A percentile compares a stretch with the other conserved stretches of the same genome.
These are phyloP conservation scores for Termitomyces bulborhizus DNA, from an alignment of 768 basidiomycete genomes.

Conservation along the genomic window DNA sequence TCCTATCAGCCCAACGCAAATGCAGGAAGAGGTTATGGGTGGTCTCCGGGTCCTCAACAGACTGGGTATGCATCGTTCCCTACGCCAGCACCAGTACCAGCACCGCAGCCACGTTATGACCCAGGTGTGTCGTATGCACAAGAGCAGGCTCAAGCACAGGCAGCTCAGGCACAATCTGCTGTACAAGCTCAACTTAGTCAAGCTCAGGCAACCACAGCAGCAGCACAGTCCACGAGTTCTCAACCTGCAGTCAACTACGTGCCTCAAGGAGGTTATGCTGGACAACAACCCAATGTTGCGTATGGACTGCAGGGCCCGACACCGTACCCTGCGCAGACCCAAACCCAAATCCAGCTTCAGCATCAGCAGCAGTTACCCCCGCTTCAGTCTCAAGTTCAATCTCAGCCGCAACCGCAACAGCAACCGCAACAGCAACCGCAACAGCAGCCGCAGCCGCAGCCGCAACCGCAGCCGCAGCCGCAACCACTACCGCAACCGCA, in stretches of 20 bases:
- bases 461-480: slow-evolving; percentile 18
- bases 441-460: slow-evolving; percentile 11
- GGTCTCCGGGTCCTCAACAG: slow-evolving; percentile 33
- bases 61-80: slow-evolving; percentile 34
- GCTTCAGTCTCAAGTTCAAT: slow-evolving; percentile 5
- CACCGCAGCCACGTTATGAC: slow-evolving; percentile 13
- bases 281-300: slow-evolving; percentile 27
- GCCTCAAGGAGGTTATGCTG: slow-evolving; percentile 23
- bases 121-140: slow-evolving; percentile 17
- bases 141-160: slow-evolving; percentile 7
- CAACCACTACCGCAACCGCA: slow-evolving; percentile 15
- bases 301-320: slow-evolving; percentile 34
- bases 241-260: slow-evolving; percentile 15
- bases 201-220: neutral
- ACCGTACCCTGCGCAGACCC: slow-evolving; percentile 29
- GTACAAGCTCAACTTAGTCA: slow-evolving; percentile 13
- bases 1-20: slow-evolving; percentile 18
- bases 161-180: slow-evolving; percentile 10
- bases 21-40: slow-evolving; percentile 34
- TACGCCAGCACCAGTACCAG: slow-evolving; percentile 11
- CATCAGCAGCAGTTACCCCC: neutral
- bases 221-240: neutral
- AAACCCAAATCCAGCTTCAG: neutral
- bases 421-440: slow-evolving; percentile 19
- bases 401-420: slow-evolving; percentile 9